Evolutionary conservation across 2,329 filamentous ascomycete species (phyloP), one percentile per base, ranked within the genome.

Genomic region (Sphaerostilbella broomeana): DNA sequence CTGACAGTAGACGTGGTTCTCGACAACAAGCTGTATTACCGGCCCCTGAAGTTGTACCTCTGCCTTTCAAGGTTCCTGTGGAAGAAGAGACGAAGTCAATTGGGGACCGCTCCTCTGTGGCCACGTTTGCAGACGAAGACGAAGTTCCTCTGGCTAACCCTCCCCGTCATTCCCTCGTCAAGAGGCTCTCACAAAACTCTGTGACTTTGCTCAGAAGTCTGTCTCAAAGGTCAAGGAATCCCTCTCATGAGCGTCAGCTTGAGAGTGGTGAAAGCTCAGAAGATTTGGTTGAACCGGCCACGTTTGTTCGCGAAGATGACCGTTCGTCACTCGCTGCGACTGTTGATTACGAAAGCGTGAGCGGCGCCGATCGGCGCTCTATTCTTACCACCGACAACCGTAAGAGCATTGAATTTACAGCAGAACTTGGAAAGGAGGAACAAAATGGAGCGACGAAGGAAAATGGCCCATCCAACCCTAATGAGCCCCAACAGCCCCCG

Each of bases 61-160:
- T 86, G 2, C 82, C 83, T 0, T 85, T 86, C 58, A 71, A 57
- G 8, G 64, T 84, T 2, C 77, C 78, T 1, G 58, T 59, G 15
- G 61, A 66, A 10, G 61, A 66, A 2, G 61, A 67, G 4, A 56
- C 62, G 17, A 26, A 46, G 10, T 53, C 56, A 2, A 65, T 73
- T 5, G 68, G 69, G 12, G 70, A 73, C 15, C 63, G 70, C 19
- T 86, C 81, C 3, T 85, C 84, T 2, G 68, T 85, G 15, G 85
- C 81, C 3, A 84, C 84, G 0, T 72, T 82, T 51, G 80, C 81
- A 12, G 80, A 83, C 41, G 71, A 79, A 19, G 70, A 70, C 9
- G 70, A 71, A n/a, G 52, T 59, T 16, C 37, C 38, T 8, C 25
- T 44, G 38, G 29, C 55, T 46, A 32, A 49, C 39, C 34, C 47